A percentile compares a stretch with the other conserved stretches of the same genome.
phyloP scores from a whole-genome alignment of 2,329 filamentous ascomycete species.

The Phialophora verrucosa region DNA sequence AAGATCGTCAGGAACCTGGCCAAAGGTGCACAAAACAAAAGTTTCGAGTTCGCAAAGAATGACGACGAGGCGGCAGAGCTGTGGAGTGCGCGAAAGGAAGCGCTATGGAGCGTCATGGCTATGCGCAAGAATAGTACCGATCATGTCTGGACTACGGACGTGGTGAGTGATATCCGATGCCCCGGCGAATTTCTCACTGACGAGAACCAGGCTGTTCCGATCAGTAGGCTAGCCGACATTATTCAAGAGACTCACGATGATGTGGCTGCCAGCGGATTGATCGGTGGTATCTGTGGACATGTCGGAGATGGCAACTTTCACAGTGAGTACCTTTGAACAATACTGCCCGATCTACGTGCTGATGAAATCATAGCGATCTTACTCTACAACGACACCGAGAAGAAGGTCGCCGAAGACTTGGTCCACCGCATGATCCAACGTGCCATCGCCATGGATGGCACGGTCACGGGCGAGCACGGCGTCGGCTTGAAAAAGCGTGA shows the following conservation, averaged over 20 bases:
- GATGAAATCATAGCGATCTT: constrained; percentile 57
- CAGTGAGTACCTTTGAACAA: constrained; percentile 50
- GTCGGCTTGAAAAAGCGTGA: constrained; percentile 73
- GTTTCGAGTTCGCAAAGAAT: constrained; percentile 71
- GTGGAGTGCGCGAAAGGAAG: constrained; percentile 77
- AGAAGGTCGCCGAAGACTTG: constrained; percentile 60
- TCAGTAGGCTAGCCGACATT: constrained; percentile 72
- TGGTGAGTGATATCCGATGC: constrained; percentile 44
- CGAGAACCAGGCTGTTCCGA: constrained; percentile 64
- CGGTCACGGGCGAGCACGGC: constrained; percentile 74
- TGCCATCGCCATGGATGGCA: constrained; percentile 73
- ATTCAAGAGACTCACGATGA: constrained; percentile 73
- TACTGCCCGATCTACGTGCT: neutral
- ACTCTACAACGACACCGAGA: constrained; percentile 65
- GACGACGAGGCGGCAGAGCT: constrained; percentile 70
- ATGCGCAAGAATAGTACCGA: constrained; percentile 64
- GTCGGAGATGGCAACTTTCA: constrained; percentile 79
- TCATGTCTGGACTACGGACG: constrained; percentile 79
- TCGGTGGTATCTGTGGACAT: constrained; percentile 72
- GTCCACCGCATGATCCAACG: constrained; percentile 73
- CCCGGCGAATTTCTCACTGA: neutral
- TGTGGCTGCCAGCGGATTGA: constrained; percentile 66
- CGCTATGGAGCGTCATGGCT: constrained; percentile 74
- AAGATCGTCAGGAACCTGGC: constrained; percentile 64
- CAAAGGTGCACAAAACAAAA: constrained; percentile 59